Evolutionary conservation across 345 rosid species (phyloP), one percentile per base, ranked within the genome.

Genomic region (Noccaea caerulescens): DNA sequence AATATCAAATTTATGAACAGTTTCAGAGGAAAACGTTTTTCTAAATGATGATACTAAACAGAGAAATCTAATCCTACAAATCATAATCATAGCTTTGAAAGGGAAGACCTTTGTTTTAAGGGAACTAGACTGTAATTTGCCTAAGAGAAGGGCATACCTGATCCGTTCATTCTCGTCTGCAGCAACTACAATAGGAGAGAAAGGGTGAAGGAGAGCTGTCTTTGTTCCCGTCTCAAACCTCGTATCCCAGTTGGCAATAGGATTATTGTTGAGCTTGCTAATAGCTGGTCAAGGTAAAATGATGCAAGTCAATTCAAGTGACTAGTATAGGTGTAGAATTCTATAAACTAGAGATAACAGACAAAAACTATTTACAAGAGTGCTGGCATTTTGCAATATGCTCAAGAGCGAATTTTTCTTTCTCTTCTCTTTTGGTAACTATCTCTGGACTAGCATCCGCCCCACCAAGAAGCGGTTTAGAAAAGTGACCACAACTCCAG

Each of bases 401-500:
- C 69, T 90, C 98, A 76, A 90, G 76, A 2, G 94, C 96, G 58
- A 81, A 84, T 75, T 85, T 95, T 78, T 95, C 97, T 78, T 83
- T 83, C 77, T 86, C 97, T 80, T 95, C 97, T 81, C 99, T 88
- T 84, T 81, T 87, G 72, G 83, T 80, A 45, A 82, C 72, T 61
- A 86, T 81, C 69, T 88, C 97, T 73, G 88, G 97, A 56, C 87
- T 60, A 78, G 88, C 97, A 81, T 95, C 98, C 45, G 87, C 78
- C 14, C 83, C 83, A 50, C 82, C 84, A 58, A 90, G 97, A 80
- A 92, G 90, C 41, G 99, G 99, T 84, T 88, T 92, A 42, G 98
- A 95, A 76, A 95, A 95, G 82, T 88, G 92, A 63, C 96, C 92
- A 73, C 96, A 95, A 66, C 99, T 92, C 96, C 95, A 95, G 72